Percentiles rank a stretch among this genome's conserved stretches.
These are phyloP conservation scores for Anthostomella pinea DNA, from an alignment of 2,329 filamentous ascomycete genomes.

Conservation along the genomic window DNA sequence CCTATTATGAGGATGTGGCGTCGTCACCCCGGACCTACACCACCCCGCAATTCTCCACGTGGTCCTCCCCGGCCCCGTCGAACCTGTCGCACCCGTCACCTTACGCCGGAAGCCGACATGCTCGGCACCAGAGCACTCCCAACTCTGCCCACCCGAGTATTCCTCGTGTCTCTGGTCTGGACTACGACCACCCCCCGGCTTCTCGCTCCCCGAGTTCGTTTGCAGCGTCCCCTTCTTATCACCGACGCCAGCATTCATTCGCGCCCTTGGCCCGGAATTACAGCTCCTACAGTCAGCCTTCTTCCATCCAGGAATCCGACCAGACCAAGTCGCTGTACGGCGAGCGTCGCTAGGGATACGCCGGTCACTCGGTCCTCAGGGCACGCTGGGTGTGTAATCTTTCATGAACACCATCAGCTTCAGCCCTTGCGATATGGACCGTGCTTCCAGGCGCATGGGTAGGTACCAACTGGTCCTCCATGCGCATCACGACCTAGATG, in stretches of 20 bases:
- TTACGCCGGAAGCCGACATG: constrained; percentile 19
- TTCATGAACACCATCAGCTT: no score
- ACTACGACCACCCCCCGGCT: constrained; percentile 10
- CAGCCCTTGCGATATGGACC: no score
- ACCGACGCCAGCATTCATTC: constrained; percentile 15
- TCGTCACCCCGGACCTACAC: background rate
- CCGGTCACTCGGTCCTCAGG: no score
- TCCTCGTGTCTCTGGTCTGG: constrained; percentile 4
- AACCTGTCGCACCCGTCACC: constrained; percentile 3
- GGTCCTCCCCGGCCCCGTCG: background rate
- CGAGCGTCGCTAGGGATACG: constrained; percentile 22
- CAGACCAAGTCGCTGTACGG: constrained; percentile 16
- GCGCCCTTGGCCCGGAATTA: no score
- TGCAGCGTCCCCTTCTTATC: constrained; percentile 9
- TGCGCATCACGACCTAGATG: no score
- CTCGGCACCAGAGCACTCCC: constrained; percentile 33
- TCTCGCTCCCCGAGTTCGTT: constrained; percentile 3
- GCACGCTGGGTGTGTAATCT: no score
- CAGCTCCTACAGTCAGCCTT: constrained; percentile 6
- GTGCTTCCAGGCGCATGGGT: no score
- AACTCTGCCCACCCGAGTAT: constrained; percentile 10
- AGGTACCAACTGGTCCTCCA: no score
- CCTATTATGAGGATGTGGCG: constrained; percentile 24
- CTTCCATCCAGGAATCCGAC: constrained; percentile 18
- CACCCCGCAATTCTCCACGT: background rate